Conservation (phyloP, 768 basidiomycete species). For the Tephrocybe sp. region DNA sequence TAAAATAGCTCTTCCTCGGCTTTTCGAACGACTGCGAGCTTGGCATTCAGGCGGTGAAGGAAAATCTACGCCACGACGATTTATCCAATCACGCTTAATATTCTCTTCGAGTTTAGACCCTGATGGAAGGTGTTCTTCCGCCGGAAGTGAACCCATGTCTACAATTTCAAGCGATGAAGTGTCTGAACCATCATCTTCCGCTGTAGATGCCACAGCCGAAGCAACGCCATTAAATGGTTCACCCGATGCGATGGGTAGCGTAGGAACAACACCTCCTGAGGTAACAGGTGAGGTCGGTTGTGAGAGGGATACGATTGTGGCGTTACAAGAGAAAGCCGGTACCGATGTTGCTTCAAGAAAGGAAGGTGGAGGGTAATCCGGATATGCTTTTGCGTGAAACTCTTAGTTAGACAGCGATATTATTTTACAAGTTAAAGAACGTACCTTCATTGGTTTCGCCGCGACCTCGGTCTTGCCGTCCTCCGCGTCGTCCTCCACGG, state of each 20-base stretch:
- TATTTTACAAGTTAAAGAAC: no score
- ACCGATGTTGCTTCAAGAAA: constrained; percentile 67
- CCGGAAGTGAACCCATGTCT: constrained; percentile 41
- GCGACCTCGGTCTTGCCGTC: constrained; percentile 27
- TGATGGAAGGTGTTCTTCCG: constrained; percentile 33
- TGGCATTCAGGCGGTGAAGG: constrained; percentile 23
- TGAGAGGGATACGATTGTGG: constrained; percentile 33
- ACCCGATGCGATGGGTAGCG: constrained; percentile 10
- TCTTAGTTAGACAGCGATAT: no score
- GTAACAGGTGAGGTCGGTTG: constrained; percentile 13
- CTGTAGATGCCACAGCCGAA: no score
- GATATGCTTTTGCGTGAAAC: constrained; percentile 34
- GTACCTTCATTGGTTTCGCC: constrained; percentile 25
- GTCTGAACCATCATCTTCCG: constrained; percentile 11
- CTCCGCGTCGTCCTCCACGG: constrained; percentile 27
- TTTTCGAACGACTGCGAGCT: constrained; percentile 27
- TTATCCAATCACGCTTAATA: constrained; percentile 32
- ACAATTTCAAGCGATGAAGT: constrained; percentile 50
- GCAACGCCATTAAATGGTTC: not conserved
- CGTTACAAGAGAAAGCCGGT: constrained; percentile 38
- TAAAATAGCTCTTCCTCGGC: constrained; percentile 30
- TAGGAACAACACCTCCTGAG: not conserved
- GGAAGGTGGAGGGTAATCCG: constrained; percentile 74
- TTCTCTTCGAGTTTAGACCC: constrained; percentile 42
- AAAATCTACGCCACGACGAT: constrained; percentile 32